These are phyloP conservation scores for Annulohypoxylon truncatum DNA, from an alignment of 2,329 filamentous ascomycete species.

Conservation along the genomic window DNA sequence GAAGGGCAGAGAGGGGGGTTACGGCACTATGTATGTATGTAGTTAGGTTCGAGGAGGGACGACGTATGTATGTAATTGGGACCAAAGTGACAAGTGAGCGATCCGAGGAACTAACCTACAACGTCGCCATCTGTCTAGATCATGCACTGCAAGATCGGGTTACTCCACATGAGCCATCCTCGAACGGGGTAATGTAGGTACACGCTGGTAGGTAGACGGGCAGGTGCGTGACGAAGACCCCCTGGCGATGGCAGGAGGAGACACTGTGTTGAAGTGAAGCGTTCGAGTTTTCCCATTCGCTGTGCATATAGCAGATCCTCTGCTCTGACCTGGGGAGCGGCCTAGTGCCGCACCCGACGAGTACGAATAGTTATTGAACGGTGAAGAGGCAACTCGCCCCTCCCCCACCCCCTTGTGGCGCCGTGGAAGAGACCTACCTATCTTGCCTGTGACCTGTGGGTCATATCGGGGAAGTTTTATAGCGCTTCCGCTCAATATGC, in stretches of 20 bases:
- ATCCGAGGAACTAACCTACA: conserved; percentile 25
- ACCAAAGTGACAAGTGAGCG: conserved; percentile 38
- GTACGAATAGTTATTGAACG: conserved; percentile 7
- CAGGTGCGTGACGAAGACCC: background rate
- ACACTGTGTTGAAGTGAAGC: conserved; percentile 23
- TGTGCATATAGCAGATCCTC: conserved; percentile 20
- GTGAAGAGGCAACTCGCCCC: conserved; percentile 12
- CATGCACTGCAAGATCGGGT: conserved; percentile 48
- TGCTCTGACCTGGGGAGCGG: conserved; percentile 9
- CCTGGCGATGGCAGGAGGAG: conserved; percentile 1
- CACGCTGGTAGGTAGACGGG: conserved; percentile 5
- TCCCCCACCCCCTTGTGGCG: conserved; percentile 34
- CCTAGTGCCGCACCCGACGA: conserved; percentile 26
- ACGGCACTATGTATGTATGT: background rate
- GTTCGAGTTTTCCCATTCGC: conserved; percentile 1
- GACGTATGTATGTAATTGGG: conserved; percentile 9
- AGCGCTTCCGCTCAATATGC: conserved; percentile 27
- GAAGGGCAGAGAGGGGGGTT: background rate
- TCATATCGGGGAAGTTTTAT: conserved; percentile 30
- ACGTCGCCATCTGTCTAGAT: conserved; percentile 39
- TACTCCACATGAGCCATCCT: conserved; percentile 42
- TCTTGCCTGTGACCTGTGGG: conserved; percentile 28
- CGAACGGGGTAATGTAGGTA: conserved; percentile 23
- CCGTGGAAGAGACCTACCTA: conserved; percentile 22
- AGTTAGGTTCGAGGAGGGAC: background rate